A percentile compares a stretch with the other conserved stretches of the same genome.
These are phyloP conservation scores for Aethionema arabicum DNA, from an alignment of 345 rosid species.

Conservation along the genomic window DNA sequence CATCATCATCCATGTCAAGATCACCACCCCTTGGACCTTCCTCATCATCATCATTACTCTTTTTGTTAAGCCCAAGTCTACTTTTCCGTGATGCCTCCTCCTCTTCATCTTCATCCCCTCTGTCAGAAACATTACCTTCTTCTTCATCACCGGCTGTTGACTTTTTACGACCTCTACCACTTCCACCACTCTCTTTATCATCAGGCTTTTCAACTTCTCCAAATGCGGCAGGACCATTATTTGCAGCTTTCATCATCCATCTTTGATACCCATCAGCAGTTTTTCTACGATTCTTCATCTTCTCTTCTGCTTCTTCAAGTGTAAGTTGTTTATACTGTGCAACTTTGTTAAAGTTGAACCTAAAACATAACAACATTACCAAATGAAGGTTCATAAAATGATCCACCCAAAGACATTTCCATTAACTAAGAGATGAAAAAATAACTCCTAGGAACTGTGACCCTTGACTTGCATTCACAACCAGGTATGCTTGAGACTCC, in stretches of 20 bases:
- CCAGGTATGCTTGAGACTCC: not conserved
- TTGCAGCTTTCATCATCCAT: slow-evolving; percentile 99
- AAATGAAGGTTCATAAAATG: not conserved
- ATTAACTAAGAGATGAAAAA: not conserved
- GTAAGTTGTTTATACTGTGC: slow-evolving; percentile 98
- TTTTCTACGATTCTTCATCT: slow-evolving; percentile 90
- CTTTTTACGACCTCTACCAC: slow-evolving; percentile 79
- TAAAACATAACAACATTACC: slow-evolving; percentile 10
- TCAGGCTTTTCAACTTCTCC: slow-evolving; percentile 77
- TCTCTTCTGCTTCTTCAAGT: slow-evolving; percentile 97
- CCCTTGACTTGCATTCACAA: not conserved
- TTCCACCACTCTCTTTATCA: slow-evolving; percentile 59
- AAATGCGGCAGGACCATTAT: slow-evolving; percentile 88
- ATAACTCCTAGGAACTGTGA: not conserved
- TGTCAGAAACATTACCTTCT: slow-evolving; percentile 82
- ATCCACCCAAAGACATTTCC: not conserved
- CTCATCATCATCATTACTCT: slow-evolving; percentile 77
- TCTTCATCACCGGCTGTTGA: slow-evolving; percentile 64
- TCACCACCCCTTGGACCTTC: slow-evolving; percentile 95
- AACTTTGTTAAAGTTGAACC: slow-evolving; percentile 91
- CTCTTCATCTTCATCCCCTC: slow-evolving; percentile 92
- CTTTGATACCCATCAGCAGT: slow-evolving; percentile 97
- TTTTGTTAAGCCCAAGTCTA: slow-evolving; percentile 80
- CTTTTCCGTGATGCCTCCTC: slow-evolving; percentile 85
- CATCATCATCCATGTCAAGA: slow-evolving; percentile 90